A percentile compares a stretch with the other conserved stretches of the same genome.
Conservation (phyloP, 495 filamentous ascomycete genomes). For the Aspergillus wentii region DNA sequence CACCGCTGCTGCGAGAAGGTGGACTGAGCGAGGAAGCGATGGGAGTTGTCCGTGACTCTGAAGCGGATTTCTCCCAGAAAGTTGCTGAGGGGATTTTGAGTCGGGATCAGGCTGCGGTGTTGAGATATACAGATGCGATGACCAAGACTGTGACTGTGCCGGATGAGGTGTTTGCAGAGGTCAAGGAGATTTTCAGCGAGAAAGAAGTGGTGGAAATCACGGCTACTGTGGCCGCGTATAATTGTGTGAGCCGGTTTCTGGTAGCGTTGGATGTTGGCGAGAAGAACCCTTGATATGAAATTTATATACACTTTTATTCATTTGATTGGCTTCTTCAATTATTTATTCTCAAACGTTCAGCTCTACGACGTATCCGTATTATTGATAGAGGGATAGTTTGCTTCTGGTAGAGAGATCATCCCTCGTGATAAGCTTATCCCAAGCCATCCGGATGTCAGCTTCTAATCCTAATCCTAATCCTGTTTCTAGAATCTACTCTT, state of each 20-base stretch:
- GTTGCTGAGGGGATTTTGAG: slow-evolving; percentile 32
- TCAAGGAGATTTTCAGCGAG: slow-evolving; percentile 57
- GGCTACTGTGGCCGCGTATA: slow-evolving; percentile 76
- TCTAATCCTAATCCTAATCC: too few species aligned
- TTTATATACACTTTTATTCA: too few species aligned
- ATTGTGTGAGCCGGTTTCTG: slow-evolving; percentile 80
- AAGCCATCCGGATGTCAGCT: too few species aligned
- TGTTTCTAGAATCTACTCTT: too few species aligned
- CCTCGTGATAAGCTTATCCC: too few species aligned
- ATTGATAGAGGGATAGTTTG: too few species aligned
- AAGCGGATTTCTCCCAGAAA: slow-evolving; percentile 13
- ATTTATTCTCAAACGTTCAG: too few species aligned
- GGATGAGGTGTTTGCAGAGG: slow-evolving; percentile 55
- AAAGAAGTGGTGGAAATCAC: slow-evolving; percentile 74
- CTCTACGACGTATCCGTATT: too few species aligned
- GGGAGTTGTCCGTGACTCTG: slow-evolving; percentile 29
- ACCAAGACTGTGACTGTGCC: slow-evolving; percentile 59
- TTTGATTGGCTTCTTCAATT: too few species aligned
- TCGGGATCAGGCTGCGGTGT: slow-evolving; percentile 57
- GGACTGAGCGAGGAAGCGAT: slow-evolving; percentile 49
- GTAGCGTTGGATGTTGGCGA: slow-evolving; percentile 78
- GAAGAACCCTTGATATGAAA: slow-evolving; percentile 30
- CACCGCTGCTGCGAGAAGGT: slow-evolving; percentile 50
- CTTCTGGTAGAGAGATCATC: too few species aligned
- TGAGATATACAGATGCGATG: slow-evolving; percentile 73